Evolutionary conservation across 495 filamentous ascomycete species (phyloP).

Genomic region (Neurospora pannonica): DNA sequence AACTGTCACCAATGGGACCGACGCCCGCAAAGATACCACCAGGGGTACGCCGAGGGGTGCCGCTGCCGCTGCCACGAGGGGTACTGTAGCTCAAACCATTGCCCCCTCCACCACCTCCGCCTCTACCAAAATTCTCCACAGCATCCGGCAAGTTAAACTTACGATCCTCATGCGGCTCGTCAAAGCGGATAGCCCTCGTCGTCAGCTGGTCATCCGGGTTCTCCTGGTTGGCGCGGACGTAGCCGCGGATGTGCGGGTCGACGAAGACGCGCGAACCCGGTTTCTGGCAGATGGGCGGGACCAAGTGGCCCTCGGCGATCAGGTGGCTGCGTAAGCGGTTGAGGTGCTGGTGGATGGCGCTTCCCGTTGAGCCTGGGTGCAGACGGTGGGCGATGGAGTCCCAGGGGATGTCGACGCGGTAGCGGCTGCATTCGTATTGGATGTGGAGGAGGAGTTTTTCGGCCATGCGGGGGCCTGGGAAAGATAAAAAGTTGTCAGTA

Average conservation of each 20-base stretch:
- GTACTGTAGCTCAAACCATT: background rate
- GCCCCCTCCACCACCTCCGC: background rate
- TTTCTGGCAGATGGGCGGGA: slow-evolving; percentile 22
- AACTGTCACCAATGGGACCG: background rate
- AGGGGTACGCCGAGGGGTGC: background rate
- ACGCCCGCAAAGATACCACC: background rate
- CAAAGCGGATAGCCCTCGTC: slow-evolving; percentile 14
- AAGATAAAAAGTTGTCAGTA: background rate
- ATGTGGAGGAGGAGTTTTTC: slow-evolving; percentile 27
- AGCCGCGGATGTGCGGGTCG: slow-evolving; percentile 20
- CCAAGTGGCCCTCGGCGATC: slow-evolving; percentile 25
- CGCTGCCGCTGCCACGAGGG: background rate
- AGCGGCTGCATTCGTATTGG: slow-evolving; percentile 20
- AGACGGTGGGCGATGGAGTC: slow-evolving; percentile 23
- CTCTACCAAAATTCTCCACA: background rate
- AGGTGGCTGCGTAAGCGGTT: slow-evolving; percentile 18
- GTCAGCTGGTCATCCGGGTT: background rate
- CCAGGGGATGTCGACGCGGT: slow-evolving; percentile 20
- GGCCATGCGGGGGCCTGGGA: slow-evolving; percentile 25
- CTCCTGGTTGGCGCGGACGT: slow-evolving; percentile 13
- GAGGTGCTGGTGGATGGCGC: slow-evolving; percentile 19
- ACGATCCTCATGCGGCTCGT: slow-evolving; percentile 18
- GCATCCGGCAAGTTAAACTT: slow-evolving; percentile 18
- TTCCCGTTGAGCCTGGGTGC: slow-evolving; percentile 21
- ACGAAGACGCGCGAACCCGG: background rate